Base-by-base conservation (phyloP, 345 rosid genomes). In the Arabidopsis arenosa region DNA sequence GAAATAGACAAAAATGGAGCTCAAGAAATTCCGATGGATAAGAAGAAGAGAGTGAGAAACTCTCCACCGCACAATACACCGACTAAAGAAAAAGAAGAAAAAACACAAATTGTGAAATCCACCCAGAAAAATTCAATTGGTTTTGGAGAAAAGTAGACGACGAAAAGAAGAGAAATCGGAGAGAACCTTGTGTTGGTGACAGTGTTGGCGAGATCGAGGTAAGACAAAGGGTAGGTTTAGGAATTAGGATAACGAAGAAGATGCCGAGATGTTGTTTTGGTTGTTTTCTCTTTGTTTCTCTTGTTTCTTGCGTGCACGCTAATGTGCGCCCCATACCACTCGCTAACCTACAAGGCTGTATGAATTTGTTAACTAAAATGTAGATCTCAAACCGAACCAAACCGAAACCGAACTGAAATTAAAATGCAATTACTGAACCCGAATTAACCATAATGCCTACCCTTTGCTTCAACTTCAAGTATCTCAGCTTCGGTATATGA, bases 161-260 rank as follows among this genome's bases (percentile, higher is more conserved):
- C 4, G 43, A 12, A 36, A 54, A 2, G 12, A 26, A 11, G 35
- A 63, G 53, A 63, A 63, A 63, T 26, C 28, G 63, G 63, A 62
- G 67, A 48, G 30, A 63, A 63, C 30, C 51, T 36, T 36, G 54
- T 30, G 41, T 41, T 47, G 21, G 43, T 9, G 28, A 36, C 75
- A 76, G 54, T 30, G 41, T 41, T 47, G 21, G 43, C 14, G 28
- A 36, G 80, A 76, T 76, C 80, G 64, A 76, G 64, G 74, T 69
- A 53, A 69, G 80, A 76, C 80, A 76, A 62, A 76, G 40, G 14
- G 61, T 75, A 68, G 68, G 69, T 41, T 74, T 37, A 18, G 21
- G 32, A 28, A 28, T 70, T 58, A 49, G 32, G 73, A 58, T 75
- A 75, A 60, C 67, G 51, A 75, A 30, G 62, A 75, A 40, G 74